Evolutionary conservation across 495 filamentous ascomycete species (phyloP), one percentile per base, ranked within the genome.

Genomic region (Penicillium egyptiacum): DNA sequence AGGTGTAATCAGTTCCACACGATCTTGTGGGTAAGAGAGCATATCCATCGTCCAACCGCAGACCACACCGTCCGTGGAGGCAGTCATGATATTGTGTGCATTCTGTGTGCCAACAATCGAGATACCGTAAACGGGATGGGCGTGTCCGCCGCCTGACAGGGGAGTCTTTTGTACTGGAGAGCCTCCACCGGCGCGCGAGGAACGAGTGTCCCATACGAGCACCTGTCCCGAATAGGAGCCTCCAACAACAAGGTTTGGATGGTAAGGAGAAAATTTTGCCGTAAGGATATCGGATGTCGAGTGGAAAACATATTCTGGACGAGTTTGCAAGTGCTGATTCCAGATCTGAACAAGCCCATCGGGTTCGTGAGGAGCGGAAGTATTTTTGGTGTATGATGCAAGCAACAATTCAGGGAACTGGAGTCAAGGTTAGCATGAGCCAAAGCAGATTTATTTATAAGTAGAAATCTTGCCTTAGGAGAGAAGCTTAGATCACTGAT

Each of bases 21-120:
- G 86, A 75, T 99, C 95, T 73, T 96, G 91, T 0, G 95, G 95
- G 65, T 95, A 88, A 1, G 91, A 88, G 33, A 99, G 86, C 91
- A 98, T 98, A 74, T 98, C 95, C 11, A 96, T 87, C 17, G 88
- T 89, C 95, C 95, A 99, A 44, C 90, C 88, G 72, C 95, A 98
- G 58, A 98, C 89, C 33, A 93, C 90, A 55, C 95, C 95, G 65
- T 99, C 95, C 0, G 95, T 99, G 4, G 92, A 96, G 67, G 88
- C 89, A 19, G 91, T 95, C 53, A 99, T 86, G 69, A 99, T 96
- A 67, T 98, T 98, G 72, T 96, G 94, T 48, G 95, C 95, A 71
- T 99, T 98, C 72, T 98, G 95, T 6, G 94, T 99, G 58, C 94
- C 94, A 40, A 98, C 89, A 26, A 98, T 92, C 43, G 94, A 91